Conservation (phyloP, 768 basidiomycete species). For the Amanita rimosa region DNA sequence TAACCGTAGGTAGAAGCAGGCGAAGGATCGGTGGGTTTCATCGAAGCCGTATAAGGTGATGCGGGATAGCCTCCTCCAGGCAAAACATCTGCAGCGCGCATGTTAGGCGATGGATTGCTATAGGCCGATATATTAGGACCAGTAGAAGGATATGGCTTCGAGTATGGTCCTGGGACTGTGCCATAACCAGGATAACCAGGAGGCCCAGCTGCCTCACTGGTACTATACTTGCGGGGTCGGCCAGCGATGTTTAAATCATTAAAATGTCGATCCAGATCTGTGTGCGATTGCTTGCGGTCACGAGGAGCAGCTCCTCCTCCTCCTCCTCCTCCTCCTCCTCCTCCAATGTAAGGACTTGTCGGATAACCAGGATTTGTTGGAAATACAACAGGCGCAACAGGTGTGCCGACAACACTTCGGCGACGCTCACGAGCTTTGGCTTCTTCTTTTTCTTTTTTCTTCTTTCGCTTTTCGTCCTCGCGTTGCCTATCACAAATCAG, state of each 20-base stretch:
- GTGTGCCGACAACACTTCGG: constrained; percentile 37
- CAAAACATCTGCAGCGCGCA: constrained; percentile 32
- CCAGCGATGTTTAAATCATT: constrained; percentile 27
- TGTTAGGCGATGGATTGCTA: constrained; percentile 34
- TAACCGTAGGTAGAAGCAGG: constrained; percentile 53
- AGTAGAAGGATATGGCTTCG: constrained; percentile 15
- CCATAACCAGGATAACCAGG: constrained; percentile 11
- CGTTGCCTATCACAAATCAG: constrained; percentile 26
- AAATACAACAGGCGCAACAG: constrained; percentile 17
- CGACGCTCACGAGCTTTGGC: constrained; percentile 43
- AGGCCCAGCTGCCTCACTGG: constrained; percentile 26
- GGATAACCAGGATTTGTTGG: constrained; percentile 15
- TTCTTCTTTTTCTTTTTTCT: constrained; percentile 34
- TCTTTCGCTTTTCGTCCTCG: constrained; percentile 31
- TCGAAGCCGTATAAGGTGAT: constrained; percentile 18
- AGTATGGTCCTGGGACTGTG: constrained; percentile 11
- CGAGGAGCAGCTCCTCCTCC: constrained; percentile 8
- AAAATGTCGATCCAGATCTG: constrained; percentile 29
- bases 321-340: no score
- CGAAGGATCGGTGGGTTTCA: constrained; percentile 16
- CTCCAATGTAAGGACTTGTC: constrained; percentile 11
- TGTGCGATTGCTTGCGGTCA: neutral
- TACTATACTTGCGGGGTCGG: constrained; percentile 36
- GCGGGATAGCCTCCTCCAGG: constrained; percentile 19
- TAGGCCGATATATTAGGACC: constrained; percentile 21